Evolutionary conservation across 306 rosid species (phyloP).

Genomic region (Cyamopsis tetragonoloba): DNA sequence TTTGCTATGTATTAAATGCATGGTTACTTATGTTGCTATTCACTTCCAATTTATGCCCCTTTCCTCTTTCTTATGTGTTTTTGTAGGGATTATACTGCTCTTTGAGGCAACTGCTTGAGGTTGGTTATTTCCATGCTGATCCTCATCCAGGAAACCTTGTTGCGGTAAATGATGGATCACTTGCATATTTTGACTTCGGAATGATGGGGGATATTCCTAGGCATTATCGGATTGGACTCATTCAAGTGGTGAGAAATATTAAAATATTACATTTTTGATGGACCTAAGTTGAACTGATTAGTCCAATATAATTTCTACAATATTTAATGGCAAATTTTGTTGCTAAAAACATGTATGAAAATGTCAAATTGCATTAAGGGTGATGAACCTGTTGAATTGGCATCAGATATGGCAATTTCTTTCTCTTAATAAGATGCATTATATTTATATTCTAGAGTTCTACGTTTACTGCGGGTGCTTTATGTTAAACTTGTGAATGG

Average conservation of each 20-base stretch:
- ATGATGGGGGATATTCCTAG: constrained; percentile 99
- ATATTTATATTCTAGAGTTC: not conserved
- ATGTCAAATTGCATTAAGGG: not conserved
- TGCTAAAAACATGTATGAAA: not conserved
- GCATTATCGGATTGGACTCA: constrained; percentile 88
- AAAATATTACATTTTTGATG: constrained; percentile 3
- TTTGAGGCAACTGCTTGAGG: constrained; percentile 91
- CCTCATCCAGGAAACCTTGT: constrained; percentile 99
- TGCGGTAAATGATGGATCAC: constrained; percentile 65
- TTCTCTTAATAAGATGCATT: constrained; percentile 5
- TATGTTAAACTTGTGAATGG: constrained; percentile 1
- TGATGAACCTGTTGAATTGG: constrained; percentile 12
- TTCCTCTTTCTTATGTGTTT: constrained; percentile 29
- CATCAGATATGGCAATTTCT: not conserved
- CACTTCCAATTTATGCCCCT: constrained; percentile 1
- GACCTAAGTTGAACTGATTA: not conserved
- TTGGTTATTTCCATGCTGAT: constrained; percentile 92
- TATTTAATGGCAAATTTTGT: not conserved
- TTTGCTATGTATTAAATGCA: constrained; percentile 4
- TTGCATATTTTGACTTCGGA: constrained; percentile 96
- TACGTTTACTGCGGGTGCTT: constrained; percentile 7
- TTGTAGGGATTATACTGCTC: constrained; percentile 89
- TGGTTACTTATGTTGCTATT: constrained; percentile 6
- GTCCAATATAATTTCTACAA: not conserved
- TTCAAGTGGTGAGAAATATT: constrained; percentile 67